Conservation (phyloP, 1,139 yeast species). For the Blastobotrys malaysiensis region DNA sequence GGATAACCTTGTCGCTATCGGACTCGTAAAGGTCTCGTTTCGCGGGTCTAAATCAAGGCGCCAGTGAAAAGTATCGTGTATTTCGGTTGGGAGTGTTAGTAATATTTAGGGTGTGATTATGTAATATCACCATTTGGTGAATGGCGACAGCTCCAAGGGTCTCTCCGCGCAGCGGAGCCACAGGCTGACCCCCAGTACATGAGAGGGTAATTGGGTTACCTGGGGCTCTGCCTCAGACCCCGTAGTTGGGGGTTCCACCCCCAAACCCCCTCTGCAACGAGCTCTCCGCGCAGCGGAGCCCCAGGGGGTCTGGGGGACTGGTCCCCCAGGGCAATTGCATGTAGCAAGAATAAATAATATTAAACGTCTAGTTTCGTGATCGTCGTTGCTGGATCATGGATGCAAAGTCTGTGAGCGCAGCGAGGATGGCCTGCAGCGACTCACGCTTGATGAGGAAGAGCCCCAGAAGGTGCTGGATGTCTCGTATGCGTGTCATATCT, state of each 20-base stretch:
- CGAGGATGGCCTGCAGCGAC: constrained; percentile 3
- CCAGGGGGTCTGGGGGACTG: no score
- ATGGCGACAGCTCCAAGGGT: background rate
- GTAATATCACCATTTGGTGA: background rate
- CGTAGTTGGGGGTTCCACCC: no score
- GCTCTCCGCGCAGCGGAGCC: no score
- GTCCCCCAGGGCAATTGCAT: no score
- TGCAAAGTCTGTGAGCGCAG: background rate
- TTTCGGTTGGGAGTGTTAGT: background rate
- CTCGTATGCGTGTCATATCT: constrained; percentile 14
- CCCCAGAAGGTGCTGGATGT: constrained; percentile 14
- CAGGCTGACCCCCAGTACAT: no score
- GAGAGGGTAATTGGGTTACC: no score
- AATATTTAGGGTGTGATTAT: background rate
- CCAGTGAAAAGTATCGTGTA: background rate
- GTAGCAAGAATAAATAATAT: background rate
- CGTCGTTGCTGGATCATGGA: background rate
- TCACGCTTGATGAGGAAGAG: constrained; percentile 14
- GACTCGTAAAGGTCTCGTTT: background rate
- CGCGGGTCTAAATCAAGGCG: background rate
- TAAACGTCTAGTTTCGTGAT: background rate
- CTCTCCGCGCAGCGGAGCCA: background rate
- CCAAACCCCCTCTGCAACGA: no score
- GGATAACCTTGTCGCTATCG: background rate
- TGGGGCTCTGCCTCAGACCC: no score